Base-by-base conservation (phyloP, 2,329 filamentous ascomycete species). In the Penicillium hordei region DNA sequence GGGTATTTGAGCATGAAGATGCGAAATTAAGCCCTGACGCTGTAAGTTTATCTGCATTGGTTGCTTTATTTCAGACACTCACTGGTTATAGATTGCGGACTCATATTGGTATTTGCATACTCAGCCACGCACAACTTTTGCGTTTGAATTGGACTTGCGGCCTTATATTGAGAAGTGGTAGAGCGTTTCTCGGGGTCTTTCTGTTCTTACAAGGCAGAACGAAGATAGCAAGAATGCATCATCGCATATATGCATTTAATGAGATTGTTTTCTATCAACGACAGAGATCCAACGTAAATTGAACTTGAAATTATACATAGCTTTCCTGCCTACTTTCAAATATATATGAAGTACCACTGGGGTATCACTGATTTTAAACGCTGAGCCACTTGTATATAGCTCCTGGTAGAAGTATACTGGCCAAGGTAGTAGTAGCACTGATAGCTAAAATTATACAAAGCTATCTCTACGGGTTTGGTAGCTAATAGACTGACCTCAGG, bases 101-200 rank as follows among this genome's bases (percentile, higher is more conserved):
- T 84, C 85, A 12, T 96, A 96, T 69, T 96, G 91, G 90, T 80
- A 88, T 70, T 71, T 96, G 68, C 91, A 96, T 70, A 89, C 86
- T 0, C 91, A 96, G 78, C 89, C 88, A 33, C 83, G 85, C 65
- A 90, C 89, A 6, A 86, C 86, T 2, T 95, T 93, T 68, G 92
- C 90, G 0, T 90, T 90, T 70, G 90, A 95, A 76, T 74, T 95
- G 65, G 91, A 95, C 74, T 78, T 93, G 31, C 81, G 91, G 61
- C 91, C 91, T 1, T 92, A 85, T 73, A 80, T 92, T 52, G 91
- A 96, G 80, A 95, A 93, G 73, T 96, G 89, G 81, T 93, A 82
- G 65, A 29, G 7, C 9, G 12, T 6, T 19, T 23, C 23, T 8
- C 4, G 13, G 7, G 9, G 7, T 7, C 27, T 13, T 10, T 45